A percentile compares a stretch with the other conserved stretches of the same genome.
phyloP scores from a whole-genome alignment of 139 green algal species.

The Chlamydomonas urium region DNA sequence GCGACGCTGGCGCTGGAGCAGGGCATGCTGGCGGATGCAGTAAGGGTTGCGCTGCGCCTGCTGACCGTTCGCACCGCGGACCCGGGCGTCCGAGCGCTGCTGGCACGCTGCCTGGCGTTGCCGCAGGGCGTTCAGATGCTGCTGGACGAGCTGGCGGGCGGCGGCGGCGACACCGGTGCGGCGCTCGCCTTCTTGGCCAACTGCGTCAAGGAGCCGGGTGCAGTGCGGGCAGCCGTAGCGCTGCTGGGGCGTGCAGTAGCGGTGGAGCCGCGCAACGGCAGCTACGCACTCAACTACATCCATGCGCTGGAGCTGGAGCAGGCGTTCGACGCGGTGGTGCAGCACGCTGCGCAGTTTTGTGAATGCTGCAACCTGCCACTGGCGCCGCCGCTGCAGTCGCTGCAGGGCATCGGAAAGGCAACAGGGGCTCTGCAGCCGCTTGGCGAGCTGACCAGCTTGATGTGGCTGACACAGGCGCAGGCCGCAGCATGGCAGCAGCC shows the following conservation, averaged over 20 bases:
- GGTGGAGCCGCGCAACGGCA: constrained; percentile 27
- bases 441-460: too few species aligned
- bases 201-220: constrained; percentile 51
- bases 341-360: not conserved
- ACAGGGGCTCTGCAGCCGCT: too few species aligned
- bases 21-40: constrained; percentile 26
- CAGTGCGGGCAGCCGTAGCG: constrained; percentile 34
- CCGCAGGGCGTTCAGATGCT: constrained; percentile 11
- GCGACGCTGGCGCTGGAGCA: constrained; percentile 1
- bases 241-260: constrained; percentile 17
- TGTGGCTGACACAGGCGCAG: too few species aligned
- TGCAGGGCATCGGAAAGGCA: too few species aligned
- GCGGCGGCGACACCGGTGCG: constrained; percentile 15
- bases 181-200: constrained; percentile 64
- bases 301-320: constrained; percentile 61
- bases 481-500: too few species aligned
- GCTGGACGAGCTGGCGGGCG: constrained; percentile 20
- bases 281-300: constrained; percentile 51
- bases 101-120: constrained; percentile 43
- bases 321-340: constrained; percentile 24
- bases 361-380: too few species aligned
- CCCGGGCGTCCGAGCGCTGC: constrained; percentile 26
- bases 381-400: too few species aligned
- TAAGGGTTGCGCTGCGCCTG: constrained; percentile 47
- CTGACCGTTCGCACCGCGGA: constrained; percentile 31